A percentile compares a stretch with the other conserved stretches of the same genome.
These are phyloP conservation scores for Ormosia emarginata DNA, from an alignment of 306 rosid genomes.

Conservation along the genomic window DNA sequence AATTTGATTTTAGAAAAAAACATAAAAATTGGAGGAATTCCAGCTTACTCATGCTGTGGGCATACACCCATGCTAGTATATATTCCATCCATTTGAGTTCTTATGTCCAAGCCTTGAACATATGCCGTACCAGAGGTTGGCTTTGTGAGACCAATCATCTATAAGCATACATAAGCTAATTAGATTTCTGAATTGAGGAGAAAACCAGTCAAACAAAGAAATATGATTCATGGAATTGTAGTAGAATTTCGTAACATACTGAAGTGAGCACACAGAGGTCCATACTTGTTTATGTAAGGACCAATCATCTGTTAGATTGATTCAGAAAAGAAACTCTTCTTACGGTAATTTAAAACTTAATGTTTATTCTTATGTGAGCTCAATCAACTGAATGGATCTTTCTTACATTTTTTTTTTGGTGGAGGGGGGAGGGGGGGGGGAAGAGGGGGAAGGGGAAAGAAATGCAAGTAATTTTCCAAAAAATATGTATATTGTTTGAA, in stretches of 20 bases:
- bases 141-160: conserved; percentile 95
- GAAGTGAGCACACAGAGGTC: neutral
- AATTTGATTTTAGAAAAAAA: neutral
- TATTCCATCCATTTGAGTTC: conserved; percentile 64
- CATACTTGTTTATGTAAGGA: neutral
- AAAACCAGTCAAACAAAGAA: conserved; percentile 13
- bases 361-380: neutral
- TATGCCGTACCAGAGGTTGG: conserved; percentile 73
- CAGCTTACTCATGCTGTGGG: conserved; percentile 90
- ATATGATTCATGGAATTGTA: neutral
- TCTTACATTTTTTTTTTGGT: neutral
- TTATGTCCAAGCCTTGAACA: conserved; percentile 72
- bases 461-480: neutral
- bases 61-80: conserved; percentile 92
- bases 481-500: neutral
- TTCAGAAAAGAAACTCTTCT: neutral
- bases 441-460: neutral
- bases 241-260: neutral
- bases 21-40: conserved; percentile 6
- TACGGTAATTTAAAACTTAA: neutral
- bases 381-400: neutral
- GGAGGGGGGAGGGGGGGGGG: no score
- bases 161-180: conserved; percentile 17
- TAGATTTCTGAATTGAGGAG: neutral
- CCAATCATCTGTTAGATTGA: neutral